phyloP scores from a whole-genome alignment of 2,329 filamentous ascomycete genomes.

The Arthrobotrys iridis region DNA sequence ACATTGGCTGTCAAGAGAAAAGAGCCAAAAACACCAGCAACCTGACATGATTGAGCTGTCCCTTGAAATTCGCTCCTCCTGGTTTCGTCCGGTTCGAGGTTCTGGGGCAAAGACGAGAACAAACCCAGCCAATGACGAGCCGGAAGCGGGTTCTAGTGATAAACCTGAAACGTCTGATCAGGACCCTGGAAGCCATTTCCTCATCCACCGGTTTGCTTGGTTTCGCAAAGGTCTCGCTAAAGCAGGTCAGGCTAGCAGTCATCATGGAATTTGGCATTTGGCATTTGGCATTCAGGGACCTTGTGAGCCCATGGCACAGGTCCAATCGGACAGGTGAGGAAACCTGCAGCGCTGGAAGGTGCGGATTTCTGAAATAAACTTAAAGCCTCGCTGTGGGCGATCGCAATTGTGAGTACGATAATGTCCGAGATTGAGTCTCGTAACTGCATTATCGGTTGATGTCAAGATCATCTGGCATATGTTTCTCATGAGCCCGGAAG shows the following conservation, averaged over 20 bases:
- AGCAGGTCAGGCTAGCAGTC: constrained; percentile 17
- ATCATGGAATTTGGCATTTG: constrained; percentile 21
- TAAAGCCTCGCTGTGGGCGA: constrained; percentile 35
- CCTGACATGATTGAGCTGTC: constrained; percentile 41
- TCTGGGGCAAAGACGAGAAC: background rate
- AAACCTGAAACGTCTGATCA: constrained; percentile 55
- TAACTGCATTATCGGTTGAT: background rate
- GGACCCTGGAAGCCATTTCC: constrained; percentile 48
- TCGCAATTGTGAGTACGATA: constrained; percentile 31
- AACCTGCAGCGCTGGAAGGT: background rate
- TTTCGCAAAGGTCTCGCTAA: constrained; percentile 51
- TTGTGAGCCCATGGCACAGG: constrained; percentile 3
- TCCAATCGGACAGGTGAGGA: background rate
- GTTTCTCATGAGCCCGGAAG: background rate
- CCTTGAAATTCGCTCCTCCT: constrained; percentile 51
- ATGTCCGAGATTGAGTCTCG: background rate
- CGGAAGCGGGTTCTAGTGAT: constrained; percentile 39
- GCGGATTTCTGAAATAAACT: background rate
- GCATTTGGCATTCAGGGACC: background rate
- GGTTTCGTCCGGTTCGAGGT: constrained; percentile 34
- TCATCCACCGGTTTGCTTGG: constrained; percentile 42
- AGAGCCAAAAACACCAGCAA: constrained; percentile 18
- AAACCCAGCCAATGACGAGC: constrained; percentile 28
- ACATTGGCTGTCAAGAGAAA: constrained; percentile 2
- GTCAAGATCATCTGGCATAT: background rate